Base-by-base conservation (phyloP, 768 basidiomycete genomes). In the Hygrocybe punicea region DNA sequence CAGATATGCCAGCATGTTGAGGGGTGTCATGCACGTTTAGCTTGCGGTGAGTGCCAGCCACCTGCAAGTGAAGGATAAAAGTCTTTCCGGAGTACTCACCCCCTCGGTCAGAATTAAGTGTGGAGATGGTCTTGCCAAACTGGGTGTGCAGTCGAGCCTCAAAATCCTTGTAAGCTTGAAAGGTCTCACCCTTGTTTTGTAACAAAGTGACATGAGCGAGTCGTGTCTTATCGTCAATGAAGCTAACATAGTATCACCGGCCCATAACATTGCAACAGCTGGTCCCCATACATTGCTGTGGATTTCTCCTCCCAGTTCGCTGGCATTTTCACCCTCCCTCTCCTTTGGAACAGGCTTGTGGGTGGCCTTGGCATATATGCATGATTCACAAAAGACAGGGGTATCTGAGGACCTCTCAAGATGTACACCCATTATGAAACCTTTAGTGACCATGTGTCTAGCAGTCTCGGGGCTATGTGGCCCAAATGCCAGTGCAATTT, bases 221-320 rank as follows among this genome's bases (percentile, higher is more conserved):
- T 29, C 29, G 4, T 8, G 29, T 29, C 4, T 29, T 29, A 8
- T 29, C 29, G 8, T 29, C 29, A 29, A 29, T 29, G 29, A 29
- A 29, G 8, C 29, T 29, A 8, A 29, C 29, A 29, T n/a, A n/a
- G n/a, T 29, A 29, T 4, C 8, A 29, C 4, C 8, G 29, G 29
- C 29, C 29, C 4, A 8, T 4, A 29, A 8, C 8, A 55, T 72
- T 11, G 53, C 42, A 0, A 73, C 61, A 0, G 76, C 69, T 4
- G 76, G 79, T 13, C 78, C 79, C 78, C 80, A 82, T 1, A 81
- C 40, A 57, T 82, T 74, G 1, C 67, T 61, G 58, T 78, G 71
- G 11, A 80, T 54, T 21, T 73, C 66, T 1, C 71, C 71, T 9
- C 76, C 71, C 57, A 78, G 69, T 1, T 57, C 61, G 1, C 51